Evolutionary conservation across 108 stramenopile genomes (phyloP), one percentile per base, ranked within the genome.

Genomic region (Pelagomonas calceolata): DNA sequence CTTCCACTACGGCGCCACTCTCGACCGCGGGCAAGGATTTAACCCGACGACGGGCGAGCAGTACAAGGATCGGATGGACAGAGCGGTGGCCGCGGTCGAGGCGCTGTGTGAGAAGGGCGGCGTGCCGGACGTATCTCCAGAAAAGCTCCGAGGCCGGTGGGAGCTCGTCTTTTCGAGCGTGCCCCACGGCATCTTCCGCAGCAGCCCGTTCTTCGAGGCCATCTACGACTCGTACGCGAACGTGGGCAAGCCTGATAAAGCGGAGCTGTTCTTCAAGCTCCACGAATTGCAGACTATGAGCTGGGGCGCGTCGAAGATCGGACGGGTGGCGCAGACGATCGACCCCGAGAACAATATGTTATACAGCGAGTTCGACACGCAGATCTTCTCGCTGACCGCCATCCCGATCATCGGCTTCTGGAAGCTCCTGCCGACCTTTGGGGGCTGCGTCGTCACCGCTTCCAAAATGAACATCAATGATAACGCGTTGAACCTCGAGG

Each of bases 251-350:
- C 39, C 39, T 5, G 83, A 85, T 66, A 95, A 93, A 73, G 89
- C 94, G 33, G 84, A 86, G 16, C 66, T 93, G 36, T 95, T 95
- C 85, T 95, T 95, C 76, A 89, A 88, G 78, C 76, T 95, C 30
- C 94, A 95, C 81, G 92, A 95, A 78, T 70, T 95, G 30, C 94
- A 95, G 81, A 95, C 94, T 0, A 91, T 91, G 71, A 86, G 85
- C 0, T 95, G 92, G 92, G 94, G 94, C 35, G 82, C 78, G 18
- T 85, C 81, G 67, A 90, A 90, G 68, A 87, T 94, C 67, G 93
- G 93, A 30, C 85, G 93, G 36, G 88, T 94, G 37, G 91, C 91
- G 10, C 93, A 94, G 80, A 78, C 82, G 32, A 83, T 89, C 67
- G 87, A 89, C 80, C 64, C 87, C 26, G 60, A 69, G 14, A 72